phyloP scores from a whole-genome alignment of 768 basidiomycete genomes.

The Hypsizygus marmoreus region DNA sequence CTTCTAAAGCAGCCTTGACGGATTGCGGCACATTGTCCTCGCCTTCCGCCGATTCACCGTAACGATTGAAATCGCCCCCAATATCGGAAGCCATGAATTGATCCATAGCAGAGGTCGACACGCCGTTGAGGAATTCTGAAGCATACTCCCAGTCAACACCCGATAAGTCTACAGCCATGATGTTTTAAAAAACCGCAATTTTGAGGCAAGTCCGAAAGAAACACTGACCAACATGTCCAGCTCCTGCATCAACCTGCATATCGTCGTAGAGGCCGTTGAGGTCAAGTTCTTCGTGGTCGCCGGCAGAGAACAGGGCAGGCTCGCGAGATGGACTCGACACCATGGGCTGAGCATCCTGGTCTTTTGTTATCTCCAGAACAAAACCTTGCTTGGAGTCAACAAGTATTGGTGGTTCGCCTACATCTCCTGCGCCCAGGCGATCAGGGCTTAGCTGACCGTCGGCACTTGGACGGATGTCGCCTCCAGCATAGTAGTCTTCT shows the following conservation, averaged over 20 bases:
- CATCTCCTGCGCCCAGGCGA: constrained; percentile 22
- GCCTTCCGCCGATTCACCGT: no score
- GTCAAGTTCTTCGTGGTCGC: constrained; percentile 4
- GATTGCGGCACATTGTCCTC: no score
- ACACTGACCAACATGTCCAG: no score
- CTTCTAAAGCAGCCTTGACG: no score
- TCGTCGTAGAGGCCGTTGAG: constrained; percentile 16
- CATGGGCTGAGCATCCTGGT: no score
- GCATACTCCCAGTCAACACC: constrained; percentile 34
- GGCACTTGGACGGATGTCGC: constrained; percentile 29
- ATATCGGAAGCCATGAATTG: constrained; percentile 9
- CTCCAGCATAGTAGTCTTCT: constrained; percentile 48
- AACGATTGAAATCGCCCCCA: not conserved
- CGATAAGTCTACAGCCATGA: constrained; percentile 4
- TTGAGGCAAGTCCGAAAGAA: no score
- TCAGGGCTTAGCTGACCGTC: constrained; percentile 22
- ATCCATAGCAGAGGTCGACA: constrained; percentile 18
- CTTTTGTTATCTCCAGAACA: no score
- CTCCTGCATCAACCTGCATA: no score
- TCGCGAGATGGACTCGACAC: no score
- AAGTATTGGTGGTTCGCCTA: not conserved
- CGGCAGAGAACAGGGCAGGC: no score
- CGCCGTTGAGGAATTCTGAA: constrained; percentile 30
- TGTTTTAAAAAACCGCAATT: no score
- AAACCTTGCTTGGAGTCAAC: constrained; percentile 1